A percentile compares a stretch with the other conserved stretches of the same genome.
These are phyloP conservation scores for Wallemia ichthyophaga DNA, from an alignment of 1,284 basidiomycete species.

Conservation along the genomic window DNA sequence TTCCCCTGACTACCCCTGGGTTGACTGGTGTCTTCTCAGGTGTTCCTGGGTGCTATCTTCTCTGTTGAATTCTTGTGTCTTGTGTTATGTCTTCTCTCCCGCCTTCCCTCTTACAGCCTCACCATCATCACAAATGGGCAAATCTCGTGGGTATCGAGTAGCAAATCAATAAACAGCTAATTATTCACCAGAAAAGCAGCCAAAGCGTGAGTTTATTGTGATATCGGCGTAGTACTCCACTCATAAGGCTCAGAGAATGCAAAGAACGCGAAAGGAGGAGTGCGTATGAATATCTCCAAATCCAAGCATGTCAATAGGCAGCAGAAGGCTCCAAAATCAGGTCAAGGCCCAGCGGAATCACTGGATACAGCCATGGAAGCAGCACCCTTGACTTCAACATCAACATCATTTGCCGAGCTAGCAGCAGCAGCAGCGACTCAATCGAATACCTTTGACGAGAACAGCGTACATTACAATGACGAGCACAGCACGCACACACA, in stretches of 20 bases:
- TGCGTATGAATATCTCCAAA: background rate
- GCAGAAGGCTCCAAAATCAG: background rate
- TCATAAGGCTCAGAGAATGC: background rate
- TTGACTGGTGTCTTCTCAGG: too few relatives aligned
- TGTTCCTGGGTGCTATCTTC: too few relatives aligned
- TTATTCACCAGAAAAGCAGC: background rate
- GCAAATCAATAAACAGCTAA: background rate
- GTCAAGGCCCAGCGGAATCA: too few relatives aligned
- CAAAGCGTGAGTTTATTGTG: background rate
- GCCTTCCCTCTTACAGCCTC: background rate
- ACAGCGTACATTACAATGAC: background rate
- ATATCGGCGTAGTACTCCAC: background rate
- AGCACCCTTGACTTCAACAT: background rate
- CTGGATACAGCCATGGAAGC: too few relatives aligned
- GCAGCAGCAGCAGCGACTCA: background rate
- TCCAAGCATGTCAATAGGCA: background rate
- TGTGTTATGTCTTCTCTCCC: background rate
- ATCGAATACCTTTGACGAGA: background rate
- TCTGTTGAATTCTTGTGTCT: too few relatives aligned
- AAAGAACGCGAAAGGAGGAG: background rate
- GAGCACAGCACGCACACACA: background rate
- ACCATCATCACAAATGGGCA: background rate
- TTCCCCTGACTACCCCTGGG: too few relatives aligned
- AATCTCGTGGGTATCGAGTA: background rate
- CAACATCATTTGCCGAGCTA: background rate